Percentiles rank a stretch among this genome's conserved stretches.
These are phyloP conservation scores for Balakata baccata DNA, from an alignment of 345 rosid species.

Conservation along the genomic window DNA sequence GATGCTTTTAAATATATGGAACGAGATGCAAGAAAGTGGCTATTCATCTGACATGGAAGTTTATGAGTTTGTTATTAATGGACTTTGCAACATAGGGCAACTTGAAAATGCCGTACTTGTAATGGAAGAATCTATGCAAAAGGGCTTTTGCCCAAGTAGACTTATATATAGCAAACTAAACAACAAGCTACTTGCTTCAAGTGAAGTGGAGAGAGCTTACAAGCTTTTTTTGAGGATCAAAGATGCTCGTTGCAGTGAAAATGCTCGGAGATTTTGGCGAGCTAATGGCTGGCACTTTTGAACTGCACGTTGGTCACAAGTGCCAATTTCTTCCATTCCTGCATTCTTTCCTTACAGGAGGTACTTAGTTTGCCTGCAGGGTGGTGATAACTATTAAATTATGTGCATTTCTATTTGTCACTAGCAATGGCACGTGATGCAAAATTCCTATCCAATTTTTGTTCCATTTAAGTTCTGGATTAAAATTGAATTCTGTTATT, in stretches of 20 bases:
- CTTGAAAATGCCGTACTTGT: constrained; percentile 83
- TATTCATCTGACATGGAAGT: constrained; percentile 63
- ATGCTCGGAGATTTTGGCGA: constrained; percentile 71
- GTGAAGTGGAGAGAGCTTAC: constrained; percentile 71
- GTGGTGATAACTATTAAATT: background rate
- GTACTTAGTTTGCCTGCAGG: background rate
- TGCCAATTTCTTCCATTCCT: background rate
- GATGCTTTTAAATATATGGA: constrained; percentile 72
- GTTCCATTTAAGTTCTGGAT: background rate
- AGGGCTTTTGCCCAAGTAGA: constrained; percentile 84
- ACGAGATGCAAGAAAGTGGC: constrained; percentile 83
- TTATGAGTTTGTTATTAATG: constrained; percentile 69
- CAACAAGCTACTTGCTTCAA: constrained; percentile 63
- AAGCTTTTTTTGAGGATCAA: constrained; percentile 67
- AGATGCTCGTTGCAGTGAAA: constrained; percentile 61
- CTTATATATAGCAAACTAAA: constrained; percentile 68
- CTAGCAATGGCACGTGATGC: background rate
- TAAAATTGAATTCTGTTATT: too few relatives aligned
- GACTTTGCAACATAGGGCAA: constrained; percentile 87
- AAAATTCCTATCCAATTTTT: background rate
- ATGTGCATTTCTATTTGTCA: background rate
- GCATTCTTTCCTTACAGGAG: background rate
- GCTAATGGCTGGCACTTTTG: constrained; percentile 92
- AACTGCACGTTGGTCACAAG: constrained; percentile 14
- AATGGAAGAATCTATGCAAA: constrained; percentile 73